phyloP scores from a whole-genome alignment of 192 early-diverging fungal genomes.

The Radiomyces spectabilis region DNA sequence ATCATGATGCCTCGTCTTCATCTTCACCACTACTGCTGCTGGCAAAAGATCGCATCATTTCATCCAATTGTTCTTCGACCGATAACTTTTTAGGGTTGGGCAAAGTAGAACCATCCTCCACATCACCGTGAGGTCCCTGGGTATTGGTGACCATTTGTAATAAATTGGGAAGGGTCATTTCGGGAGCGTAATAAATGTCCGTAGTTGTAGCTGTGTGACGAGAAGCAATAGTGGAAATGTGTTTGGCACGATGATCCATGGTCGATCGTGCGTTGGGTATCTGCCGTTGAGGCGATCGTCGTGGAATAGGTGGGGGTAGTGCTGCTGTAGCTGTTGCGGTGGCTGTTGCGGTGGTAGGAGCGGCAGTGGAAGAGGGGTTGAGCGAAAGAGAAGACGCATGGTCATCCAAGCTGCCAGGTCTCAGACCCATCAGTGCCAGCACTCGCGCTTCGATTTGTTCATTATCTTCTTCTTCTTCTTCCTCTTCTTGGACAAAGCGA shows the following conservation, averaged over 20 bases:
- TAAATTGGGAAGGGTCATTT: constrained; percentile 1
- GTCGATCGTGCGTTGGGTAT: background rate
- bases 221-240: background rate
- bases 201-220: background rate
- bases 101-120: background rate
- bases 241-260: constrained; percentile 10
- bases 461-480: constrained; percentile 3
- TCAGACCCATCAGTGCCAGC: constrained; percentile 6
- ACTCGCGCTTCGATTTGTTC: constrained; percentile 17
- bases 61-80: constrained; percentile 12
- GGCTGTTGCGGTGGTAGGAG: background rate
- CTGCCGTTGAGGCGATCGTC: constrained; percentile 6
- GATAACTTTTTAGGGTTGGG: no score
- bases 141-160: constrained; percentile 4
- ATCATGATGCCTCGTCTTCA: no score
- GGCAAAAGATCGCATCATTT: constrained; percentile 5
- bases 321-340: background rate
- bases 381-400: no score
- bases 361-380: no score
- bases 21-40: no score
- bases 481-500: no score
- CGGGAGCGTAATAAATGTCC: constrained; percentile 11
- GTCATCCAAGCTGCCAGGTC: background rate
- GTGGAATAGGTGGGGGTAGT: constrained; percentile 17
- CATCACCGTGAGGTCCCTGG: background rate